Evolutionary conservation across 2,329 filamentous ascomycete genomes (phyloP).

Genomic region (Tolypocladium inflatum): DNA sequence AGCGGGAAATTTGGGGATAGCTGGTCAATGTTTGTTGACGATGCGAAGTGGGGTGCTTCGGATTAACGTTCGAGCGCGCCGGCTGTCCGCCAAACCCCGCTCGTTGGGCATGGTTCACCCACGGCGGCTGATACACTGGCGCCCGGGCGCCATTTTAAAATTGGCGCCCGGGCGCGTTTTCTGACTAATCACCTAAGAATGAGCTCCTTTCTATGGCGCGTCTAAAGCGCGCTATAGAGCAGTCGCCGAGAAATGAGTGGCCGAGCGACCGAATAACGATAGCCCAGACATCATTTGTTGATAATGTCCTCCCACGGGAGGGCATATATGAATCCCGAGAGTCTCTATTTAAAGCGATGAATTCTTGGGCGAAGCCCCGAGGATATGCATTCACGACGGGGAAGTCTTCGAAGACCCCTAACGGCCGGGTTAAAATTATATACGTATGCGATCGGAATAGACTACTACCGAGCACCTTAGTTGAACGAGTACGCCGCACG

Average conservation of each 20-base stretch:
- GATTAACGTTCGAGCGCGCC: no score
- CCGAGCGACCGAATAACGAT: not conserved
- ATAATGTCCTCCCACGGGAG: not conserved
- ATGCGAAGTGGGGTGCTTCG: no score
- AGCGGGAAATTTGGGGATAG: no score
- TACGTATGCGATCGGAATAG: constrained; percentile 5
- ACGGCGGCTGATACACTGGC: not conserved
- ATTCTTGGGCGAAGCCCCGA: constrained; percentile 5
- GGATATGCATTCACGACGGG: constrained; percentile 9
- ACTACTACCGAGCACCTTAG: constrained; percentile 5
- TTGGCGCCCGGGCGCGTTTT: not conserved
- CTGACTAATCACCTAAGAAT: not conserved
- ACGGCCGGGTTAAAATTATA: constrained; percentile 3
- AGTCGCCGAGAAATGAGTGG: not conserved
- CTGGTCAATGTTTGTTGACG: no score
- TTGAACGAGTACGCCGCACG: not conserved
- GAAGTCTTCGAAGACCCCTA: constrained; percentile 5
- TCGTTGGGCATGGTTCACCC: no score
- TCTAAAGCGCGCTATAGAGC: not conserved
- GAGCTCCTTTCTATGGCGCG: not conserved
- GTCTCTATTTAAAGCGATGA: not conserved
- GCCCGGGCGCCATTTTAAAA: no score
- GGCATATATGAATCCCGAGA: not conserved
- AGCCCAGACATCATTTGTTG: not conserved
- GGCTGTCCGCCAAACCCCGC: no score